Evolutionary conservation across 1,284 basidiomycete genomes (phyloP), one percentile per base, ranked within the genome.

Genomic region (Amylostereum areolatum): DNA sequence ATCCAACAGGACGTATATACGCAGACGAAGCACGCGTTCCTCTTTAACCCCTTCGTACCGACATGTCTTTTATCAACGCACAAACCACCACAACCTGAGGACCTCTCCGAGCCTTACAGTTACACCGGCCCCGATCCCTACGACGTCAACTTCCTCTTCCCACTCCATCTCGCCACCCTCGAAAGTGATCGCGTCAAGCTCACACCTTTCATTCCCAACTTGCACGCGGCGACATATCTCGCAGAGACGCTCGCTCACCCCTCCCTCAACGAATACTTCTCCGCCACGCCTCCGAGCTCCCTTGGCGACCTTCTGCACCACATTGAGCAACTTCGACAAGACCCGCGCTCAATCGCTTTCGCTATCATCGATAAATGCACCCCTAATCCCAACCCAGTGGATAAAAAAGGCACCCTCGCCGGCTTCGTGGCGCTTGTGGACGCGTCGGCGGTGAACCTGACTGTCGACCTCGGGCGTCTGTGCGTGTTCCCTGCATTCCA

Each of bases 381-480:
- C 45, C 47, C 57, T 3, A 51, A 59, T n/a, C 10, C 32, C 7
- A 32, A 33, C 27, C 45, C 40, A 30, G 47, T 47, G n/a, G 55
- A 59, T 30, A 42, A 50, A 8, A 45, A 46, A 37, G 50, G 49
- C 32, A 52, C 54, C 36, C 52, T 77, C 28, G 74, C 75, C 25
- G 76, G 76, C 2, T 54, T 71, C 3, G 67, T 75, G 10, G 72
- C 67, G 0, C 62, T 70, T 43, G 28, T 72, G 6, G 57, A 68
- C 54, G 62, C 61, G 9, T 62, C 59, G 4, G 48, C 61, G 3
- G 28, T 25, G 2, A 62, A 74, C 44, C 64, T 67, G 7, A 54
- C 60, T 1, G 59, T 64, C 9, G 75, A 78, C 58, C 68, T 78
- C 31, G 75, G 67, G 4, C 66, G 61, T 3, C 66, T 75, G 10